A percentile compares a stretch with the other conserved stretches of the same genome.
Evolutionary conservation across 495 filamentous ascomycete species (phyloP).

Genomic region (Lasiosphaeria ovina): DNA sequence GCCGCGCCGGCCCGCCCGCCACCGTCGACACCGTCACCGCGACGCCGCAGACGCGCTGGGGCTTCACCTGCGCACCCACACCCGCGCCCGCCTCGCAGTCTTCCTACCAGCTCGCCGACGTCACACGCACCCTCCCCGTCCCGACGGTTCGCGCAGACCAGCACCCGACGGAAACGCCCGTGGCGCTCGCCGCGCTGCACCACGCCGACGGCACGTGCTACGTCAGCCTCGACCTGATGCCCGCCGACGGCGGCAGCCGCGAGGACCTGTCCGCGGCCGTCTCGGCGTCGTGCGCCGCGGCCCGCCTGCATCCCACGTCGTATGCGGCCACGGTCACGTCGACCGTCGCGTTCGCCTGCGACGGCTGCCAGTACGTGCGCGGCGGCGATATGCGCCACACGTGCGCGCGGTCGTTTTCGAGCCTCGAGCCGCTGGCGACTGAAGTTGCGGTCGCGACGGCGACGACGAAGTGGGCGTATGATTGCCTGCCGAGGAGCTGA

Average conservation of each 20-base stretch:
- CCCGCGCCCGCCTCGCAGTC: not conserved
- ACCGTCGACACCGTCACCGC: slow-evolving; percentile 10
- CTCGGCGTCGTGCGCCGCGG: not conserved
- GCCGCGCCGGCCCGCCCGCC: not conserved
- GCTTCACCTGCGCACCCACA: slow-evolving; percentile 9
- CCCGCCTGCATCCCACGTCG: not conserved
- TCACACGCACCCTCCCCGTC: slow-evolving; percentile 3
- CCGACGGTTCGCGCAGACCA: slow-evolving; percentile 10
- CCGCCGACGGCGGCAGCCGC: slow-evolving; percentile 1
- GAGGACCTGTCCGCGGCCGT: not conserved
- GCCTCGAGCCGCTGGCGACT: not conserved
- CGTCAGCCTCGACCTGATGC: not conserved
- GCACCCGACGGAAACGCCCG: slow-evolving; percentile 6
- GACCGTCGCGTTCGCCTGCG: slow-evolving; percentile 7
- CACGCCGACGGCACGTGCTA: slow-evolving; percentile 9
- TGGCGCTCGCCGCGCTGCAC: slow-evolving; percentile 7
- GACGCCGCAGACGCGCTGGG: slow-evolving; percentile 9
- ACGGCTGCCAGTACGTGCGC: slow-evolving; percentile 6
- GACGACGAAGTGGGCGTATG: slow-evolving; percentile 4
- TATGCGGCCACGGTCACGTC: slow-evolving; percentile 5
- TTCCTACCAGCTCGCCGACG: not conserved
- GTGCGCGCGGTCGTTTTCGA: not conserved
- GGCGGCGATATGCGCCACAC: slow-evolving; percentile 4
- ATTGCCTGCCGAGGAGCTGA: not conserved
- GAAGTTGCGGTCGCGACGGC: not conserved